phyloP scores from a whole-genome alignment of 345 rosid genomes.

The Bruguiera gymnorhiza region DNA sequence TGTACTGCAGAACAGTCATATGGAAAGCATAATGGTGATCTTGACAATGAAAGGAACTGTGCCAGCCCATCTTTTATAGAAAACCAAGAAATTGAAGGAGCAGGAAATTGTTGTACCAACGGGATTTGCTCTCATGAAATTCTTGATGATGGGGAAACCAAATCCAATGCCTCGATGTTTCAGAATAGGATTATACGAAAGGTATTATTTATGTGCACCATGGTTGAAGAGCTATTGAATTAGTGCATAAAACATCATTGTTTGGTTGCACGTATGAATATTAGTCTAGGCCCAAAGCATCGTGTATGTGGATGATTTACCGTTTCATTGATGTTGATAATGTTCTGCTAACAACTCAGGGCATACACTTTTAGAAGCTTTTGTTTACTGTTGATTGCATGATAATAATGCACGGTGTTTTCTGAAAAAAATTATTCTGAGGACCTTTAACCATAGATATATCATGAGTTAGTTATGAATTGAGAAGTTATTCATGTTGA shows the following conservation, averaged over 20 bases:
- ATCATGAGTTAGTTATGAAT: not conserved
- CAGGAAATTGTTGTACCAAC: conserved; percentile 43
- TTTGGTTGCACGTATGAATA: conserved; percentile 11
- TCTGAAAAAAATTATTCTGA: no score
- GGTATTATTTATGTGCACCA: conserved; percentile 37
- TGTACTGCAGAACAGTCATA: conserved; percentile 42
- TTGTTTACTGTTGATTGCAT: no score
- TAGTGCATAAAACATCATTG: not conserved
- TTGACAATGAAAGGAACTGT: conserved; percentile 27
- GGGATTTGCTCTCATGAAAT: conserved; percentile 91
- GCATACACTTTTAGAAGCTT: no score
- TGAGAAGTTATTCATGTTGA: not conserved
- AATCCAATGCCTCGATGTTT: conserved; percentile 27
- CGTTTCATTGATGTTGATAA: conserved; percentile 5
- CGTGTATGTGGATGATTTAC: conserved; percentile 7
- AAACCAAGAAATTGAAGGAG: conserved; percentile 35
- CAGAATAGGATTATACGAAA: conserved; percentile 59
- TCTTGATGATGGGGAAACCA: conserved; percentile 54
- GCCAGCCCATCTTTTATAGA: conserved; percentile 30
- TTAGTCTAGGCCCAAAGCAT: conserved; percentile 10
- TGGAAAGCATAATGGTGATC: conserved; percentile 34
- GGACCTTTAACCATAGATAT: no score
- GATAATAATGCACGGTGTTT: no score
- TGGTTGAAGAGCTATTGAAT: not conserved
- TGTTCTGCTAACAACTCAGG: not conserved